Conservation (phyloP, 2,329 filamentous ascomycete species). For the Lachnellula arida region DNA sequence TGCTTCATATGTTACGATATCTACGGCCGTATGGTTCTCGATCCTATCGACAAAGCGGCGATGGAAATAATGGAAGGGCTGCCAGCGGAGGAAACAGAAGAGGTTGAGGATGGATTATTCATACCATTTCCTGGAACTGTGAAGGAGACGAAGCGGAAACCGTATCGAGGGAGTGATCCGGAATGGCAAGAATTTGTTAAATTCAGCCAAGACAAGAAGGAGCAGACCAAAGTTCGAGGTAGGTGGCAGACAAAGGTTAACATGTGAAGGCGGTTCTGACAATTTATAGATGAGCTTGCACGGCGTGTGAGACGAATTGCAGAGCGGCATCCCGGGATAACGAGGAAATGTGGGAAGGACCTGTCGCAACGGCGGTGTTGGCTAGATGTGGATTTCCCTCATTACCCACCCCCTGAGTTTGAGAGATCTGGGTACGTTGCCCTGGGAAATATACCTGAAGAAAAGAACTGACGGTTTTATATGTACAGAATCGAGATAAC, state of each 20-base stretch:
- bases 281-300: conserved; percentile 41
- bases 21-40: conserved; percentile 44
- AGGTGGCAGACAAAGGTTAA: background rate
- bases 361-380: conserved; percentile 48
- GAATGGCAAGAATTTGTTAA: conserved; percentile 59
- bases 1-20: conserved; percentile 38
- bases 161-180: conserved; percentile 53
- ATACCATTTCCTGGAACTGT: conserved; percentile 59
- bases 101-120: conserved; percentile 47
- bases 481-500: conserved; percentile 44
- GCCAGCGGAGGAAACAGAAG: conserved; percentile 39
- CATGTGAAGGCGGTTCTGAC: conserved; percentile 14
- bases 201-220: conserved; percentile 49
- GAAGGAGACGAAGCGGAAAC: conserved; percentile 41
- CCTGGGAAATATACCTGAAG: background rate
- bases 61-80: conserved; percentile 37
- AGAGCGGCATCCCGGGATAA: conserved; percentile 40
- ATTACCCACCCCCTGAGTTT: conserved; percentile 53
- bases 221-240: conserved; percentile 34
- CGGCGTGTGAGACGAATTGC: conserved; percentile 40
- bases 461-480: conserved; percentile 21
- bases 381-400: conserved; percentile 59
- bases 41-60: conserved; percentile 37
- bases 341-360: conserved; percentile 41
- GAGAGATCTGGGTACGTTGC: conserved; percentile 53